Conservation (phyloP, 1,139 yeast species). For the Candida freyschussii region DNA sequence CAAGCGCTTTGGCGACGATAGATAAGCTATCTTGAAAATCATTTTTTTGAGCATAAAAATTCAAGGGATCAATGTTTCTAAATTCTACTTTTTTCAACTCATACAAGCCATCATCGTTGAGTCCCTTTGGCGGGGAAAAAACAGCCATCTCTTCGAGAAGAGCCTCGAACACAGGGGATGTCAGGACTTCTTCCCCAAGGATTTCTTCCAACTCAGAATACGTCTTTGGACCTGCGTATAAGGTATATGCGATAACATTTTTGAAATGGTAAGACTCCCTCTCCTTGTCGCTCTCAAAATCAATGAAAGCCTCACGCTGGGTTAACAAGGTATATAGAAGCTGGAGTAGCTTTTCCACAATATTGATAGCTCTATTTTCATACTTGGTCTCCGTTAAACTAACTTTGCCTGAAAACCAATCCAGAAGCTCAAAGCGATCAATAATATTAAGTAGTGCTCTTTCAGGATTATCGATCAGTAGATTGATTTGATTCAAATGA, state of each 20-base stretch:
- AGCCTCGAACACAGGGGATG: slow-evolving; percentile 31
- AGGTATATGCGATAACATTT: slow-evolving; percentile 40
- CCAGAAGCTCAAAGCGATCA: slow-evolving; percentile 56
- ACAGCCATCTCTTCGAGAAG: slow-evolving; percentile 43
- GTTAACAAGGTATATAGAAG: slow-evolving; percentile 54
- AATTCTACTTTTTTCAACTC: slow-evolving; percentile 44
- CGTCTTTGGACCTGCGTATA: slow-evolving; percentile 50
- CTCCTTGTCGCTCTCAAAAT: slow-evolving; percentile 27
- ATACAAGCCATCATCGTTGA: slow-evolving; percentile 54
- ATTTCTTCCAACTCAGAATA: slow-evolving; percentile 44
- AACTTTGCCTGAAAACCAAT: slow-evolving; percentile 44
- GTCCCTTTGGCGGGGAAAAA: slow-evolving; percentile 48
- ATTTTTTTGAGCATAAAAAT: slow-evolving; percentile 28
- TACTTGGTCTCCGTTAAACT: slow-evolving; percentile 43
- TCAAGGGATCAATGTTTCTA: slow-evolving; percentile 36
- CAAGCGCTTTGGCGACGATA: slow-evolving; percentile 32
- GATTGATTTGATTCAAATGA: slow-evolving; percentile 52
- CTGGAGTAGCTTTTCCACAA: slow-evolving; percentile 49
- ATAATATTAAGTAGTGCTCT: slow-evolving; percentile 44
- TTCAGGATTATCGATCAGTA: slow-evolving; percentile 37
- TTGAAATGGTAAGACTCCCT: slow-evolving; percentile 29
- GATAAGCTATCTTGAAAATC: slow-evolving; percentile 41
- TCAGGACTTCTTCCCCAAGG: slow-evolving; percentile 35
- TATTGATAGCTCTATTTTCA: slow-evolving; percentile 49
- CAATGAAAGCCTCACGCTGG: slow-evolving; percentile 46